These are phyloP conservation scores for Phyllosticta capitalensis DNA, from an alignment of 2,329 filamentous ascomycete genomes.

Conservation along the genomic window DNA sequence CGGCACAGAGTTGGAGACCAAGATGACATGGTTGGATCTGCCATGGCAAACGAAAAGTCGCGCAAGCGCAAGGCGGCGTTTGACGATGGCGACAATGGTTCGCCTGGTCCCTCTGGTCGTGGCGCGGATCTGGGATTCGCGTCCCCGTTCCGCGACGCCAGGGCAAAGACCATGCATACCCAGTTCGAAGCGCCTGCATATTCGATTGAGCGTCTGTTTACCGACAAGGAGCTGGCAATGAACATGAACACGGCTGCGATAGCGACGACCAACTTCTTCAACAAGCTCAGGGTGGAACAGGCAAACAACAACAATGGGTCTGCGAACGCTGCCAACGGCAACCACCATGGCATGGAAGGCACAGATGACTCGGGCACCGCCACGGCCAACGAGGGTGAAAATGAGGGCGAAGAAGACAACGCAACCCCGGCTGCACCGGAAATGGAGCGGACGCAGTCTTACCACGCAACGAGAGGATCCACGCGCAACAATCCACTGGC, in stretches of 20 bases:
- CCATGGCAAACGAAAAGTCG: slow-evolving; percentile 39
- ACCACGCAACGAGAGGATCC: slow-evolving; percentile 44
- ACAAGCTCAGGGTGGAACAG: slow-evolving; percentile 38
- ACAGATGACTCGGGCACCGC: slow-evolving; percentile 19
- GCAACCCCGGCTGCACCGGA: slow-evolving; percentile 39
- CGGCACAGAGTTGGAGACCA: slow-evolving; percentile 46
- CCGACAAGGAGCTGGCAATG: slow-evolving; percentile 55
- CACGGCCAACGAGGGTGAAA: slow-evolving; percentile 25
- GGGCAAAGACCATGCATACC: slow-evolving; percentile 41
- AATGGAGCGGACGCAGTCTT: slow-evolving; percentile 52
- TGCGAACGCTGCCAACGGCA: slow-evolving; percentile 24
- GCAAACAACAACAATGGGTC: slow-evolving; percentile 22
- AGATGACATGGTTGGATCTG: slow-evolving; percentile 37
- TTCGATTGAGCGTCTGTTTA: slow-evolving; percentile 55
- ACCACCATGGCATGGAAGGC: slow-evolving; percentile 14
- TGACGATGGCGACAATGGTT: slow-evolving; percentile 49
- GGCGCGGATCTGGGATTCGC: slow-evolving; percentile 38
- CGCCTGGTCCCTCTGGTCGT: slow-evolving; percentile 44
- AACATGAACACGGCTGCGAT: slow-evolving; percentile 53
- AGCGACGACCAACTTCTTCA: slow-evolving; percentile 49
- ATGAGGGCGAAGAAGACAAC: slow-evolving; percentile 26
- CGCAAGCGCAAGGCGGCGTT: slow-evolving; percentile 47
- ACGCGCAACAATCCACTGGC: slow-evolving; percentile 43
- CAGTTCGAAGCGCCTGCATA: slow-evolving; percentile 51
- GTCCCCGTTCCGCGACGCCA: slow-evolving; percentile 44